Evolutionary conservation across 2,329 filamentous ascomycete species (phyloP).

Genomic region (Claviceps humidiphila): DNA sequence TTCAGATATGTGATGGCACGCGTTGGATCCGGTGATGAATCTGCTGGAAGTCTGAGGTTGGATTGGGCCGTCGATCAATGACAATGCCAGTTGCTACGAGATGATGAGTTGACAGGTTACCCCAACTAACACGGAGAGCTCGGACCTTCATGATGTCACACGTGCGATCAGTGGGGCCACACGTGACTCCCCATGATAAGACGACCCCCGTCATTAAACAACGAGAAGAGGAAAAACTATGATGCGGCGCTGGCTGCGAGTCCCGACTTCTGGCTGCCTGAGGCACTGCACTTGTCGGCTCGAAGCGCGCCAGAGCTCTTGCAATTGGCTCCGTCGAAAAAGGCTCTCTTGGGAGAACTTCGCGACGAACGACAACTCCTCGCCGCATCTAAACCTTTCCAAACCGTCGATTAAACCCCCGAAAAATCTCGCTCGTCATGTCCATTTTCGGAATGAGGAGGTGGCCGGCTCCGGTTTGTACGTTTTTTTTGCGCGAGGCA

Average conservation of each 20-base stretch:
- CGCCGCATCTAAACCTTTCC: conserved; percentile 14
- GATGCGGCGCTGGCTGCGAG: not conserved
- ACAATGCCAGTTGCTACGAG: not conserved
- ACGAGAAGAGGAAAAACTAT: not conserved
- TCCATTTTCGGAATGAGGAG: conserved; percentile 69
- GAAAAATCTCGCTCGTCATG: conserved; percentile 44
- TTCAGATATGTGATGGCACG: too few species aligned
- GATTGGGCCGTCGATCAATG: not conserved
- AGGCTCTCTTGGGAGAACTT: conserved; percentile 23
- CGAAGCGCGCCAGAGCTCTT: conserved; percentile 19
- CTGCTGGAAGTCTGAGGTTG: too few species aligned
- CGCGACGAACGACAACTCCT: not conserved
- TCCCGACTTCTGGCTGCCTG: conserved; percentile 6
- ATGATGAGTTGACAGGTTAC: not conserved
- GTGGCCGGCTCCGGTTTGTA: conserved; percentile 68
- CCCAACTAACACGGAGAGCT: not conserved
- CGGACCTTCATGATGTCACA: conserved; percentile 9
- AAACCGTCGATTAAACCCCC: conserved; percentile 19
- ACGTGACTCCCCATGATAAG: not conserved
- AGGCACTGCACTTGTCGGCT: conserved; percentile 17
- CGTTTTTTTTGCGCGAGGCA: conserved; percentile 38
- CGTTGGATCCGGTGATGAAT: too few species aligned
- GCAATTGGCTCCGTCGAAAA: conserved; percentile 20
- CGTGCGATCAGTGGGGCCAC: not conserved
- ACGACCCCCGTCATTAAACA: too few species aligned